Evolutionary conservation across 805 yeast species (phyloP).

Genomic region (Saturnispora serradocipensis): DNA sequence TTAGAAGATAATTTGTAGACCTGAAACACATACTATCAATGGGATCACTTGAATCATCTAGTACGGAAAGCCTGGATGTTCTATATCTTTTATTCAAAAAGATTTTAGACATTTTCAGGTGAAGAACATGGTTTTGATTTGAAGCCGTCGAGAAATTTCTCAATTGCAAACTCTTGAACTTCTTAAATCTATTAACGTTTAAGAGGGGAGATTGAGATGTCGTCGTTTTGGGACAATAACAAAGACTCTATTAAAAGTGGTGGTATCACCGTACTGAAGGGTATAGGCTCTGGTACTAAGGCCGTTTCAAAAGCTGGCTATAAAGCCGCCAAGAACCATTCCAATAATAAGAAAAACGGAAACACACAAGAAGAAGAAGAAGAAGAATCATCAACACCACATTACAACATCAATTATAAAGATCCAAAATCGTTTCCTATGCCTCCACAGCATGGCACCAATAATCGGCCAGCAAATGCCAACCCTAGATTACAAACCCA

Average conservation of each 20-base stretch:
- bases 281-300: constrained; percentile 42
- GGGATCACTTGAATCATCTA: constrained; percentile 6
- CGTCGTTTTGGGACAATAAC: constrained; percentile 42
- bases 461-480: constrained; percentile 10
- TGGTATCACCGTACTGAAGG: constrained; percentile 39
- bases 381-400: constrained; percentile 6
- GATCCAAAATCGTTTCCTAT: constrained; percentile 17
- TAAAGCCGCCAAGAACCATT: constrained; percentile 37
- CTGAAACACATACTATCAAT: constrained; percentile 20
- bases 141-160: background rate
- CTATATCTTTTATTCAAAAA: constrained; percentile 21
- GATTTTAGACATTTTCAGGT: constrained; percentile 22
- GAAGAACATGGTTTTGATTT: background rate
- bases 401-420: constrained; percentile 17
- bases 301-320: constrained; percentile 40
- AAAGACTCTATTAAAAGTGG: constrained; percentile 43
- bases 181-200: background rate
- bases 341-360: constrained; percentile 19
- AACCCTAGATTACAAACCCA: constrained; percentile 13
- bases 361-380: constrained; percentile 10
- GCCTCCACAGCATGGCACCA: constrained; percentile 14
- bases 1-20: constrained; percentile 13
- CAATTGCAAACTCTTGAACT: background rate
- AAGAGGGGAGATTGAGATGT: constrained; percentile 25
- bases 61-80: constrained; percentile 13